Base-by-base conservation (phyloP, 176 grass and related monocot species). In the Bothriochloa decipiens region DNA sequence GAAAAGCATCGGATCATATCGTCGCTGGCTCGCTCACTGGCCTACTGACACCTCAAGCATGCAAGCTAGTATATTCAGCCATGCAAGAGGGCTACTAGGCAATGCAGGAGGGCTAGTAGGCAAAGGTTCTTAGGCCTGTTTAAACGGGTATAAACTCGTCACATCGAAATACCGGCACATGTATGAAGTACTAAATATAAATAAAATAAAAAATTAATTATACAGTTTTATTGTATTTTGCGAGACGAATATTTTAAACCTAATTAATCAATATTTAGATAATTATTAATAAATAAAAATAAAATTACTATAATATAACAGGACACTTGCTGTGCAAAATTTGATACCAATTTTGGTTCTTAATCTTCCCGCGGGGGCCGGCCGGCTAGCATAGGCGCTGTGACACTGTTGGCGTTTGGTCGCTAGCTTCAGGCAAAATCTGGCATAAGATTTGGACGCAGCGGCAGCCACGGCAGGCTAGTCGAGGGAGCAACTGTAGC, bases 1-100 rank as follows among this genome's bases (percentile, higher is more conserved):
- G 49, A 7, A 10, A 29, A 66, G 70, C 85, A 75, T 87, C 33
- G 85, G 69, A 86, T 86, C 77, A 77, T 35, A 7, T 35, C 1
- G 18, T 47, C 16, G 72, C 15, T 47, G 16, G 70, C 58, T 29
- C 26, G 26, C n/a, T 10, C 70, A 32, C 35, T 36, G 4, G 35
- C 35, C 35, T 36, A 23, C 4, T 45, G n/a, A 27, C 75, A 77
- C 49, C 11, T 66, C 64, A 23, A 33, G 33, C 64, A 77, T 11
- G 70, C 70, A 28, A 11, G 41, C 33, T 39, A 47, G 14, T 22
- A 32, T 32, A 12, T 27, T 13, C 23, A 63, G 25, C 63, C 27
- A 16, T 67, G 45, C 22, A 37, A 68, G 45, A 29, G 35, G 43
- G 23, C 15, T 50, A 50, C 17, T 32, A 32, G 29, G 29, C 29